Percentiles rank a stretch among this genome's conserved stretches.
Conservation (phyloP, 306 rosid genomes). For the Alnus rubra region DNA sequence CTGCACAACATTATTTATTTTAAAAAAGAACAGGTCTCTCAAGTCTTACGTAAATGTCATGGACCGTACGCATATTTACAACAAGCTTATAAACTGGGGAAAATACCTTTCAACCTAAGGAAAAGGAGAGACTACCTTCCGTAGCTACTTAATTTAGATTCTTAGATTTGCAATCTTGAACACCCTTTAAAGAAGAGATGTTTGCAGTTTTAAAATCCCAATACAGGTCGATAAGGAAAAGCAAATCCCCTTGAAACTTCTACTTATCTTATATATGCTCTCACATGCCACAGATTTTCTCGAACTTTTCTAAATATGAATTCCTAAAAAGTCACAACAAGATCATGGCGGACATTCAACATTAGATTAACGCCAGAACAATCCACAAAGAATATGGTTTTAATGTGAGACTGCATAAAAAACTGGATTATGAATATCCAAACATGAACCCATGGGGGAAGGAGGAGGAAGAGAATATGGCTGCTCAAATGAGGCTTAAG, state of each 20-base stretch:
- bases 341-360: not conserved
- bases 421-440: not conserved
- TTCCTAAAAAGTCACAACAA: not conserved
- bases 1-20: not conserved
- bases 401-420: not conserved
- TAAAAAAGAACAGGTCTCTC: too few species aligned
- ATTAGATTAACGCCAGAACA: not conserved
- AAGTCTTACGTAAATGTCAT: too few species aligned
- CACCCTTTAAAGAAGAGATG: not conserved
- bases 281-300: not conserved
- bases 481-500: not conserved
- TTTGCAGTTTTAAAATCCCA: too few species aligned
- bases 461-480: too few species aligned
- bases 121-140: not conserved
- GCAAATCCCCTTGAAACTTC: not conserved
- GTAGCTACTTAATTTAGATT: not conserved
- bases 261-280: too few species aligned
- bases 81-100: too few species aligned
- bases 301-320: not conserved
- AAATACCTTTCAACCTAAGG: too few species aligned
- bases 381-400: not conserved
- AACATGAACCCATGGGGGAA: not conserved
- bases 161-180: not conserved
- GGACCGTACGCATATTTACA: too few species aligned
- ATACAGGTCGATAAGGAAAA: not conserved